phyloP scores from a whole-genome alignment of 169 alveolate species.

The Plasmodium blacklocki region DNA sequence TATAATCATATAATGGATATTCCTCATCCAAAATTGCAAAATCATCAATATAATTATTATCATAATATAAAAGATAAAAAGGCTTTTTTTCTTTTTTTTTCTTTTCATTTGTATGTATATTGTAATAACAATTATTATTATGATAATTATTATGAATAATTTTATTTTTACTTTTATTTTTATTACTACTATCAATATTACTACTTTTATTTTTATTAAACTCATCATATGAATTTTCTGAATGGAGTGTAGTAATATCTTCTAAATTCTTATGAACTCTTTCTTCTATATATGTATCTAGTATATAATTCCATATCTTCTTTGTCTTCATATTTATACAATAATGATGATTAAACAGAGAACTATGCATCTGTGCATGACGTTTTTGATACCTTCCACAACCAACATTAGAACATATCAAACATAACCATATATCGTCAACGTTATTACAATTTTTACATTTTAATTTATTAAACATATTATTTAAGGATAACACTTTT shows the following conservation, averaged over 20 bases:
- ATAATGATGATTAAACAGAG: slow-evolving; percentile 44
- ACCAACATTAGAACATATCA: slow-evolving; percentile 57
- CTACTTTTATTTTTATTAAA: no score
- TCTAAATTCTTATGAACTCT: slow-evolving; percentile 11
- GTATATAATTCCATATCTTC: slow-evolving; percentile 49
- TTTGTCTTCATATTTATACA: slow-evolving; percentile 59
- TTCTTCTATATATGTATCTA: slow-evolving; percentile 44
- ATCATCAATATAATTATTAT: slow-evolving; percentile 2
- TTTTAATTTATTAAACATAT: slow-evolving; percentile 16
- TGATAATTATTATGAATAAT: neutral
- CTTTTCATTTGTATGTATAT: neutral
- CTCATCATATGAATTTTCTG: neutral
- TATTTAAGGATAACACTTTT: neutral
- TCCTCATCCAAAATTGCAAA: no score
- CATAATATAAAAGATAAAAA: neutral
- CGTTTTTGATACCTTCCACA: slow-evolving; percentile 66
- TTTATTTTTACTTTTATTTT: neutral
- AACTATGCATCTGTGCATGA: slow-evolving; percentile 67
- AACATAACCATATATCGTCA: slow-evolving; percentile 69
- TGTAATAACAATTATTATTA: neutral
- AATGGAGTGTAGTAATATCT: neutral
- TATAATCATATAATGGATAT: neutral
- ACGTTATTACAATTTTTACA: slow-evolving; percentile 53
- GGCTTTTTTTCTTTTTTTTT: neutral
- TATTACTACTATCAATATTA: neutral